These are phyloP conservation scores for Penicillium fimorum DNA, from an alignment of 495 filamentous ascomycete genomes.

Conservation along the genomic window DNA sequence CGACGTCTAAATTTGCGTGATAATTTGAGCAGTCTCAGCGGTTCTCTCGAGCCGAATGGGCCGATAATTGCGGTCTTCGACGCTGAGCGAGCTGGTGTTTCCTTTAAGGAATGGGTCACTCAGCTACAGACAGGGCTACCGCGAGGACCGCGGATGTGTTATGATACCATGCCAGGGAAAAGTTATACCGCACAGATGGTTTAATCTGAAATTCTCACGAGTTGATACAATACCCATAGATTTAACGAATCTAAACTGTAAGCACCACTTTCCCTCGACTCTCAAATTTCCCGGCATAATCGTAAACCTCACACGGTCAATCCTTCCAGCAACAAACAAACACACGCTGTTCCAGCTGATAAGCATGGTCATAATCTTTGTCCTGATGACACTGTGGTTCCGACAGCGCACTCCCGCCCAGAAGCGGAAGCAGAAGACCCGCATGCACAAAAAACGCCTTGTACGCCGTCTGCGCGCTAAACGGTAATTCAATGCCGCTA, in stretches of 20 bases:
- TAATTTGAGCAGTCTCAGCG: no score
- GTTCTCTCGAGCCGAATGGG: no score
- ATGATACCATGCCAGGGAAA: not conserved
- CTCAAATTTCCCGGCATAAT: slow-evolving; percentile 24
- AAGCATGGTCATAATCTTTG: not conserved
- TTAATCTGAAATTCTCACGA: not conserved
- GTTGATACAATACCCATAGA: not conserved
- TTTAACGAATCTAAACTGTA: slow-evolving; percentile 11
- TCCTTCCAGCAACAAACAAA: slow-evolving; percentile 31
- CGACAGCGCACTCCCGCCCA: not conserved
- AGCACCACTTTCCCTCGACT: slow-evolving; percentile 34
- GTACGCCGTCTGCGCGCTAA: slow-evolving; percentile 36
- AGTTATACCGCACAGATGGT: not conserved
- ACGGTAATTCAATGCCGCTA: slow-evolving; percentile 33
- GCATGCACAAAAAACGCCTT: slow-evolving; percentile 36
- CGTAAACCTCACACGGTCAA: slow-evolving; percentile 34
- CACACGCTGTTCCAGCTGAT: slow-evolving; percentile 9
- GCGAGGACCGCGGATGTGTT: not conserved
- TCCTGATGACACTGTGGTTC: not conserved
- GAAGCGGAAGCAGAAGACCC: slow-evolving; percentile 2
- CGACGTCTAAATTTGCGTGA: no score
- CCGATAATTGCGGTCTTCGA: not conserved
- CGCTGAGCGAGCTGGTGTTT: not conserved
- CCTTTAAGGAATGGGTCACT: not conserved
- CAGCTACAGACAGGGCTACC: not conserved